Conservation (phyloP, 257 asterid species). For the Datura wrightii region DNA sequence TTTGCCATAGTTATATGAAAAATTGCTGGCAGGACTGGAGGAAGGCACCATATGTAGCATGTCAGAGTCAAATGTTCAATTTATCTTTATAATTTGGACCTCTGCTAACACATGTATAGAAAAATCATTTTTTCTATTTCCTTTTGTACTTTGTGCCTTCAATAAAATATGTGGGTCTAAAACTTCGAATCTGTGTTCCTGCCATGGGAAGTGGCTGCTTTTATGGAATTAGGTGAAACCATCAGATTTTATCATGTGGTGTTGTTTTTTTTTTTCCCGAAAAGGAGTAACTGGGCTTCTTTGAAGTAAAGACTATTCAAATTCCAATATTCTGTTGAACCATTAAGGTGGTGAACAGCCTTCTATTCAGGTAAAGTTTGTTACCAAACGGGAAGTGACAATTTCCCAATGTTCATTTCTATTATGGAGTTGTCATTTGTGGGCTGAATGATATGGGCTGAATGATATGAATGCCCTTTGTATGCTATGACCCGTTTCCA, state of each 20-base stretch:
- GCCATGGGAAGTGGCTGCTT: slow-evolving; percentile 12
- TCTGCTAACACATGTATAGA: background rate
- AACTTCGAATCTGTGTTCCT: background rate
- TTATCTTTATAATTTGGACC: slow-evolving; percentile 20
- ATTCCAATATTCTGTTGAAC: background rate
- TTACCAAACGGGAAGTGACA: background rate
- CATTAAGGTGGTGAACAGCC: background rate
- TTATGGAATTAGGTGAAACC: slow-evolving; percentile 4
- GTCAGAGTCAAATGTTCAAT: slow-evolving; percentile 7
- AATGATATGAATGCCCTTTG: background rate
- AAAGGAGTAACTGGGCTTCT: background rate
- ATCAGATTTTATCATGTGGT: background rate
- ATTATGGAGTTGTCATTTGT: background rate
- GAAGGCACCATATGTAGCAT: slow-evolving; percentile 12
- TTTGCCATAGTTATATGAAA: background rate
- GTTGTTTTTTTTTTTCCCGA: background rate
- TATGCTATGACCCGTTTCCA: background rate
- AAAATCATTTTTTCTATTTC: background rate
- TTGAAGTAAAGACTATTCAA: background rate
- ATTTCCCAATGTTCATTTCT: background rate
- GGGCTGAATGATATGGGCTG: background rate
- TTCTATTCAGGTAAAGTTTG: background rate
- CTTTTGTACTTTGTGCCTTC: background rate
- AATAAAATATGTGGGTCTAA: slow-evolving; percentile 12
- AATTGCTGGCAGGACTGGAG: background rate